Percentiles rank a stretch among this genome's conserved stretches.
These are phyloP conservation scores for Nicotiana rustica DNA, from an alignment of 305 asterid genomes.

Conservation along the genomic window DNA sequence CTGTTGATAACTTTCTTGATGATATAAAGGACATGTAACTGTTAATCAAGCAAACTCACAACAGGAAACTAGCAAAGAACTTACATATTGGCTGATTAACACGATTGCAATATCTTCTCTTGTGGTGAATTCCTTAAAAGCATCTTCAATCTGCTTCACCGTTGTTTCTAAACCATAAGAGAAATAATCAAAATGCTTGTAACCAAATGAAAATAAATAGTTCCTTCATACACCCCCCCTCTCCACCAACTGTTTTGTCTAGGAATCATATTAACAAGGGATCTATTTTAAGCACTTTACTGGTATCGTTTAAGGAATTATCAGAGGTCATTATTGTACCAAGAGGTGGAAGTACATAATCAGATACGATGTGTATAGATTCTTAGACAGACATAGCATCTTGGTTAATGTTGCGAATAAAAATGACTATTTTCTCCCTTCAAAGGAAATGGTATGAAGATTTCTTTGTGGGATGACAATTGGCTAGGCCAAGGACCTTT, in stretches of 20 bases:
- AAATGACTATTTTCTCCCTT: not conserved
- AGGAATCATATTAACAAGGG: not conserved
- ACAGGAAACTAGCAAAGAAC: conserved; percentile 37
- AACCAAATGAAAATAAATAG: not conserved
- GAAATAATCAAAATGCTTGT: not conserved
- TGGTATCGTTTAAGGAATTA: not conserved
- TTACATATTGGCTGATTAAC: conserved; percentile 88
- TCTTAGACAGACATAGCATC: not conserved
- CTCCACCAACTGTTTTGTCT: not conserved
- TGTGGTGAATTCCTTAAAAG: conserved; percentile 88
- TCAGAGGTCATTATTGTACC: not conserved
- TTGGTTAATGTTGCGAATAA: not conserved
- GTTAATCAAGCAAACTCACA: not conserved
- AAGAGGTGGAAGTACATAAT: not conserved
- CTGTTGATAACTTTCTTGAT: not conserved
- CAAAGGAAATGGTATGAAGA: not conserved
- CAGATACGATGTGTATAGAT: not conserved
- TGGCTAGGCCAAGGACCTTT: too few relatives aligned
- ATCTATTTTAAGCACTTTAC: not conserved
- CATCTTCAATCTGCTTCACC: conserved; percentile 87
- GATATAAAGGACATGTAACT: not conserved
- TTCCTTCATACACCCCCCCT: not conserved
- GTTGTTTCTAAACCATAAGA: conserved; percentile 68
- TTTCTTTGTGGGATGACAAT: too few relatives aligned
- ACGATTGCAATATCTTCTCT: conserved; percentile 89